Conservation (phyloP, 1,284 basidiomycete genomes). For the Papiliotrema laurentii region DNA sequence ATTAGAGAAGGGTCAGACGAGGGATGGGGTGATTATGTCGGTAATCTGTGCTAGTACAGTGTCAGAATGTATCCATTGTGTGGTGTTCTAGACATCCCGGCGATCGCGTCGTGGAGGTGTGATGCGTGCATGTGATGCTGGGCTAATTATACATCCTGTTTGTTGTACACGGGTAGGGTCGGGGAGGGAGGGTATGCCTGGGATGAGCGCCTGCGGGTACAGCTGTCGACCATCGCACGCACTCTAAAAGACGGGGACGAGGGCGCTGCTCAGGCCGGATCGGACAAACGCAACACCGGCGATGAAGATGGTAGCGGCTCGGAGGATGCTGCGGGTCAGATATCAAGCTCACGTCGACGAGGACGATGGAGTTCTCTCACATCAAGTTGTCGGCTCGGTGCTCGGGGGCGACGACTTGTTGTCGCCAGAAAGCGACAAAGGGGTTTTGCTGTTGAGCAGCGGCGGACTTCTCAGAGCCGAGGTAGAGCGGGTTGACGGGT, state of each 20-base stretch:
- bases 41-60: not conserved
- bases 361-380: constrained; percentile 15
- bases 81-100: not conserved
- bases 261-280: constrained; percentile 21
- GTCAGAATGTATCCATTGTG: not conserved
- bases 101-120: constrained; percentile 2
- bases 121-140: constrained; percentile 4
- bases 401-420: constrained; percentile 25
- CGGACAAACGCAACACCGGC: constrained; percentile 30
- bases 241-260: constrained; percentile 29
- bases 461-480: constrained; percentile 19
- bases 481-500: constrained; percentile 24
- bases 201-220: not conserved
- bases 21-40: not conserved
- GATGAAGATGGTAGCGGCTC: constrained; percentile 26
- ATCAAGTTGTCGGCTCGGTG: constrained; percentile 27
- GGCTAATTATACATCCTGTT: constrained; percentile 3
- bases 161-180: no score
- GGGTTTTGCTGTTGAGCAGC: constrained; percentile 14
- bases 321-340: constrained; percentile 20
- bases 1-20: constrained; percentile 10
- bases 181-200: not conserved
- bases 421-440: constrained; percentile 9
- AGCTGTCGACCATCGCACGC: no score
- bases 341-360: not conserved